These are phyloP conservation scores for Lumnitzera racemosa DNA, from an alignment of 345 rosid genomes.

Conservation along the genomic window DNA sequence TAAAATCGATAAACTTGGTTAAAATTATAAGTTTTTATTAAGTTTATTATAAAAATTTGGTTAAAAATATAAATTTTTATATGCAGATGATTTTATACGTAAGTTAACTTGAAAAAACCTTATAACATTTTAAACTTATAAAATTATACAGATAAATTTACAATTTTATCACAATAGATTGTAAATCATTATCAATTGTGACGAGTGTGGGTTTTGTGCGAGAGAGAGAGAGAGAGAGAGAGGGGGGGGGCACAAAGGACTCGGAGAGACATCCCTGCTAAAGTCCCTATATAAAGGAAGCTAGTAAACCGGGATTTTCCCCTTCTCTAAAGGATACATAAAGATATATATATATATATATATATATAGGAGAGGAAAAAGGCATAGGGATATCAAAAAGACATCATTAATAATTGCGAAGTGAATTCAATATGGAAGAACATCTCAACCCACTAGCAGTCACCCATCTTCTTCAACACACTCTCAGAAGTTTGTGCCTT, in stretches of 20 bases:
- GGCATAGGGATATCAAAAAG: slow-evolving; percentile 5
- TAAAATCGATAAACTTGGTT: no score
- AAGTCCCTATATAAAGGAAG: slow-evolving; percentile 52
- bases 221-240: slow-evolving; percentile 6
- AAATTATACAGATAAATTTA: no score
- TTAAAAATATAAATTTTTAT: no score
- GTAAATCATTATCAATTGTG: background rate
- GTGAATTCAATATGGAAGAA: slow-evolving; percentile 53
- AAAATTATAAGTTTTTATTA: no score
- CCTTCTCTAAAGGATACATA: no score
- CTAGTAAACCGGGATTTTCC: no score
- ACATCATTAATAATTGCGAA: slow-evolving; percentile 13
- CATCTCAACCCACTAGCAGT: slow-evolving; percentile 74
- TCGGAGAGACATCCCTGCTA: slow-evolving; percentile 18
- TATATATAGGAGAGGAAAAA: slow-evolving; percentile 13
- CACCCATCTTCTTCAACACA: slow-evolving; percentile 96
- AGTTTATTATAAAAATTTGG: no score
- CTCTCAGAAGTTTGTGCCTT: slow-evolving; percentile 86
- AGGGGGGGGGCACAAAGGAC: slow-evolving; percentile 15
- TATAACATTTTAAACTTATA: no score
- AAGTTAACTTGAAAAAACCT: no score
- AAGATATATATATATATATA: background rate
- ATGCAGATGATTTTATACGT: no score
- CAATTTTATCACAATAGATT: no score
- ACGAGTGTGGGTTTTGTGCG: background rate